These are phyloP conservation scores for Thielaviopsis euricoi DNA, from an alignment of 2,329 filamentous ascomycete genomes.

Conservation along the genomic window DNA sequence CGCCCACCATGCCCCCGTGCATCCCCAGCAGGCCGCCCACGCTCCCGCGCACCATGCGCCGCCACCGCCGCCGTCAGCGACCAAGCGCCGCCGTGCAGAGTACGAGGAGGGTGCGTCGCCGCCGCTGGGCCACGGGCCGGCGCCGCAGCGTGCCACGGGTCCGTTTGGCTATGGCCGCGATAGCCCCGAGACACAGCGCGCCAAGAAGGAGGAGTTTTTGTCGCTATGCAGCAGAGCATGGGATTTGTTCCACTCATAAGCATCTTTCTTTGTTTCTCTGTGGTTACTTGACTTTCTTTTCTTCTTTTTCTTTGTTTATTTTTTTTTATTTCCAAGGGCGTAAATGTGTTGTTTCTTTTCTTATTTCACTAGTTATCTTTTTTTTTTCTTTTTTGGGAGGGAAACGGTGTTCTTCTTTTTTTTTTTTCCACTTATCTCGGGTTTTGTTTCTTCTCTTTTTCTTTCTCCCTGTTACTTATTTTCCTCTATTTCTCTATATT, in stretches of 20 bases:
- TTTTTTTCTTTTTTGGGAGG: too few species aligned
- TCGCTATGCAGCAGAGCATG: constrained; percentile 74
- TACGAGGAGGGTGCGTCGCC: constrained; percentile 88
- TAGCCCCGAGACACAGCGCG: constrained; percentile 63
- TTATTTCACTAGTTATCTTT: background rate
- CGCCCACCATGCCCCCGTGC: too few species aligned
- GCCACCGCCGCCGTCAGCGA: constrained; percentile 24
- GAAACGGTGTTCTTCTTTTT: too few species aligned
- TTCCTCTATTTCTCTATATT: background rate
- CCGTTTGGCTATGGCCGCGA: constrained; percentile 71
- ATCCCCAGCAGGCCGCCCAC: constrained; percentile 13
- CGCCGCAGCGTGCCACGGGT: constrained; percentile 36
- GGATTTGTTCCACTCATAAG: constrained; percentile 89
- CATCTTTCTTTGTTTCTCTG: background rate
- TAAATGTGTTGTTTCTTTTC: too few species aligned
- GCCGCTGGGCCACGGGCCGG: constrained; percentile 60
- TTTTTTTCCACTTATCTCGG: too few species aligned
- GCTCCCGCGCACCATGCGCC: constrained; percentile 30
- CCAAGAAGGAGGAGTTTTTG: constrained; percentile 88
- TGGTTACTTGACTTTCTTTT: background rate
- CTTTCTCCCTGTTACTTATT: constrained; percentile 1
- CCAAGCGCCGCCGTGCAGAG: constrained; percentile 68
- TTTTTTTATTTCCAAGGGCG: background rate
- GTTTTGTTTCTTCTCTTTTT: constrained; percentile 2
- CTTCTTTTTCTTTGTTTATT: background rate